These are phyloP conservation scores for Omphalea diandra DNA, from an alignment of 441 rosid genomes.

Conservation along the genomic window DNA sequence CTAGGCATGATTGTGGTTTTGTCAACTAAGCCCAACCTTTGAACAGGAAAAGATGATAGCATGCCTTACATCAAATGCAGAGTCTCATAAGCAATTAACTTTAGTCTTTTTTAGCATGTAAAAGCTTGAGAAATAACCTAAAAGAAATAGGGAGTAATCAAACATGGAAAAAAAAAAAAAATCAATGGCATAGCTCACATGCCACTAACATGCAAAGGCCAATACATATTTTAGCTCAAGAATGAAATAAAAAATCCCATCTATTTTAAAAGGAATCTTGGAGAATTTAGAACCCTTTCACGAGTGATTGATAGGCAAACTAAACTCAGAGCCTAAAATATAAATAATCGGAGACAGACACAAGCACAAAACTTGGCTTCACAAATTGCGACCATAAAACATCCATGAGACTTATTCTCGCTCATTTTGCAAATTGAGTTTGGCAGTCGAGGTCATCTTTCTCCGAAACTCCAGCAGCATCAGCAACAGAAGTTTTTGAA, in stretches of 20 bases:
- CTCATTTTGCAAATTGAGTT: constrained; percentile 8
- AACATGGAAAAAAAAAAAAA: too few relatives aligned
- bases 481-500: constrained; percentile 28
- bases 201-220: neutral
- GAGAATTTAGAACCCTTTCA: neutral
- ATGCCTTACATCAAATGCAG: neutral
- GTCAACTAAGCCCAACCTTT: neutral
- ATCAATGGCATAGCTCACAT: neutral
- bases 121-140: neutral
- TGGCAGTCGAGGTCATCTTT: constrained; percentile 8
- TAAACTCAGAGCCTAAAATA: neutral
- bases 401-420: constrained; percentile 9
- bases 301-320: neutral
- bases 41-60: neutral
- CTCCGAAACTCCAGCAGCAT: constrained; percentile 28
- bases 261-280: neutral
- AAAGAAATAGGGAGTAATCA: neutral
- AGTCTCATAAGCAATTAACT: neutral
- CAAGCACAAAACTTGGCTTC: constrained; percentile 1
- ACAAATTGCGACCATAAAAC: neutral
- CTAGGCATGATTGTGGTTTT: neutral
- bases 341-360: neutral
- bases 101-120: too few relatives aligned
- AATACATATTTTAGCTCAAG: neutral
- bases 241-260: neutral